Evolutionary conservation across 1,284 basidiomycete genomes (phyloP).

Genomic region (Stygiomarasmius scandens): DNA sequence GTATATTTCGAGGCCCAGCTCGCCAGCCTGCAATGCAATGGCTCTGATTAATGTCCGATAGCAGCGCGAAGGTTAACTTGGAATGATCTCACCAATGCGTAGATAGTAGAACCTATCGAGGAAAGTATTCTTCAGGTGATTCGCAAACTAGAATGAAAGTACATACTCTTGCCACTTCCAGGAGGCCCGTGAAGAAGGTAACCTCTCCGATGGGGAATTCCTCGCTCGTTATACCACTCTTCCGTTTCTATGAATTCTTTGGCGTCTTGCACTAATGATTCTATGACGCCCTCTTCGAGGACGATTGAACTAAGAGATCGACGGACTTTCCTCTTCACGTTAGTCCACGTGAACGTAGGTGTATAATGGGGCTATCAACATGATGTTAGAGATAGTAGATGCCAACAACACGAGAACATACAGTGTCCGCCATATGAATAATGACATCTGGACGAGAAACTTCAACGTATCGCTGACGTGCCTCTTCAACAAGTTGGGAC

Average conservation of each 20-base stretch:
- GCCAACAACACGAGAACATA: slow-evolving; percentile 19
- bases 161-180: slow-evolving; percentile 54
- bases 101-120: slow-evolving; percentile 54
- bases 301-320: slow-evolving; percentile 54
- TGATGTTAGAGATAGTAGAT: background rate
- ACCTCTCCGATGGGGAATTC: slow-evolving; percentile 58
- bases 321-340: slow-evolving; percentile 48
- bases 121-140: slow-evolving; percentile 4
- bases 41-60: background rate
- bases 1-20: slow-evolving; percentile 62
- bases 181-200: slow-evolving; percentile 59
- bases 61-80: background rate
- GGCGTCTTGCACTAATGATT: slow-evolving; percentile 49
- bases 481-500: slow-evolving; percentile 48
- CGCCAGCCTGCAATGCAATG: slow-evolving; percentile 44
- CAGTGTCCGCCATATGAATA: slow-evolving; percentile 43
- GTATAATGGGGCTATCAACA: slow-evolving; percentile 34
- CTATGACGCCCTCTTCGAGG: slow-evolving; percentile 47
- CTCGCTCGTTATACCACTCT: slow-evolving; percentile 54
- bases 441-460: slow-evolving; percentile 47
- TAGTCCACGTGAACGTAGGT: slow-evolving; percentile 41
- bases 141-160: background rate
- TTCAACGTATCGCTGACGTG: slow-evolving; percentile 43
- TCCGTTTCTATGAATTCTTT: slow-evolving; percentile 53
- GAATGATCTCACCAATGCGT: slow-evolving; percentile 45